phyloP scores from a whole-genome alignment of 768 basidiomycete genomes.

The Macrolepiota dolichaula region DNA sequence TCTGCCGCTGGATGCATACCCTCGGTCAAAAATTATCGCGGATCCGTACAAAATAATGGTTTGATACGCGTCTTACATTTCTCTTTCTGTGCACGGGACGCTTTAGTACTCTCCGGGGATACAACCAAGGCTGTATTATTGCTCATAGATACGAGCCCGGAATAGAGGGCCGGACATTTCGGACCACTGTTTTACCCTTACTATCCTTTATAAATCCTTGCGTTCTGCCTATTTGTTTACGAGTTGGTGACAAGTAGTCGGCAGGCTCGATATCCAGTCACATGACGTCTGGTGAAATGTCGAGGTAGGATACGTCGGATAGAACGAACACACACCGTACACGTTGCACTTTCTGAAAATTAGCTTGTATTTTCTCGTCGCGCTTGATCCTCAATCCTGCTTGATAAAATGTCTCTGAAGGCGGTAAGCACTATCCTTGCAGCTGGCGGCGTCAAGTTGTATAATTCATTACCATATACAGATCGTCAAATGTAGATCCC shows the following conservation, averaged over 20 bases:
- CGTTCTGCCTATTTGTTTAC: neutral
- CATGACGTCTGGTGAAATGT: constrained; percentile 2
- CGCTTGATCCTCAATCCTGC: neutral
- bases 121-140: neutral
- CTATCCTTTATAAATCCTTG: neutral
- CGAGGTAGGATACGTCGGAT: neutral
- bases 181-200: neutral
- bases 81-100: neutral
- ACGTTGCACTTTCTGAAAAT: constrained; percentile 7
- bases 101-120: neutral
- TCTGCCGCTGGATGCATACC: constrained; percentile 24
- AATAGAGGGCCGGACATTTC: neutral
- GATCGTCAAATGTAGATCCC: constrained; percentile 59
- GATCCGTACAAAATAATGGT: neutral
- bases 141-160: neutral
- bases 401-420: constrained; percentile 64
- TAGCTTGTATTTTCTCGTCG: neutral
- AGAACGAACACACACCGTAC: neutral
- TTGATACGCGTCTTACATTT: neutral
- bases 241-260: neutral
- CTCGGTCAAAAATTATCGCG: constrained; percentile 23
- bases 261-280: neutral
- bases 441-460: neutral
- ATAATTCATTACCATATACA: constrained; percentile 19
- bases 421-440: constrained; percentile 46